Conservation (phyloP, 768 basidiomycete species). For the Termitomyces sp. region DNA sequence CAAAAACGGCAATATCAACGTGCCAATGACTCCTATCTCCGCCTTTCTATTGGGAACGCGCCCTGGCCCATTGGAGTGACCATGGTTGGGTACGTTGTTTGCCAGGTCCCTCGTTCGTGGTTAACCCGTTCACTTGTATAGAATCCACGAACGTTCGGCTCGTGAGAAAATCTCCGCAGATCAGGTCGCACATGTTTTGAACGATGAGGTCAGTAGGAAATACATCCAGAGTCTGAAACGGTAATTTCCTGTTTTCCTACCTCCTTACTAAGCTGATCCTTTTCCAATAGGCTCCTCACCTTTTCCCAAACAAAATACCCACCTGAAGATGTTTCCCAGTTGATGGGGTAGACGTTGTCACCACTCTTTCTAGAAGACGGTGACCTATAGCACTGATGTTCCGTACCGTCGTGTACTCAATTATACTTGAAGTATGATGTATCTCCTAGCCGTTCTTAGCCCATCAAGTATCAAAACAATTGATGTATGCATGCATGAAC, state of each 20-base stretch:
- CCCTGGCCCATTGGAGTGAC: slow-evolving; percentile 99
- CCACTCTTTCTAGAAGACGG: neutral
- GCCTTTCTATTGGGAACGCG: slow-evolving; percentile 95
- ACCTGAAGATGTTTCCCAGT: slow-evolving; percentile 84
- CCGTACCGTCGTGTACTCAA: neutral
- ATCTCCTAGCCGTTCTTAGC: neutral
- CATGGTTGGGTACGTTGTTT: slow-evolving; percentile 82
- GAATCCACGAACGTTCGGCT: slow-evolving; percentile 97
- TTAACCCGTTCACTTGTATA: neutral
- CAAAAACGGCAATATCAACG: slow-evolving; percentile 92
- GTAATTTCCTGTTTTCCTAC: slow-evolving; percentile 33
- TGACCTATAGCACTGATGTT: neutral
- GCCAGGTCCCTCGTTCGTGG: neutral
- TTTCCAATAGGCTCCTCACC: slow-evolving; percentile 67
- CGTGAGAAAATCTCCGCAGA: slow-evolving; percentile 97
- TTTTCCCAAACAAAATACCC: slow-evolving; percentile 97
- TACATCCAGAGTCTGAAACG: slow-evolving; percentile 97
- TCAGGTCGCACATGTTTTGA: slow-evolving; percentile 96
- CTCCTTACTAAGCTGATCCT: neutral
- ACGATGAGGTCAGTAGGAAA: slow-evolving; percentile 98
- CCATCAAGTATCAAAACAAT: neutral
- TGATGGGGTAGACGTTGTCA: slow-evolving; percentile 59
- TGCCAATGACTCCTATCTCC: slow-evolving; percentile 96
- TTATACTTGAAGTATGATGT: neutral
- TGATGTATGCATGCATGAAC: neutral